A percentile compares a stretch with the other conserved stretches of the same genome.
These are phyloP conservation scores for Talaromyces sp. DNA, from an alignment of 2,329 filamentous ascomycete genomes.

Conservation along the genomic window DNA sequence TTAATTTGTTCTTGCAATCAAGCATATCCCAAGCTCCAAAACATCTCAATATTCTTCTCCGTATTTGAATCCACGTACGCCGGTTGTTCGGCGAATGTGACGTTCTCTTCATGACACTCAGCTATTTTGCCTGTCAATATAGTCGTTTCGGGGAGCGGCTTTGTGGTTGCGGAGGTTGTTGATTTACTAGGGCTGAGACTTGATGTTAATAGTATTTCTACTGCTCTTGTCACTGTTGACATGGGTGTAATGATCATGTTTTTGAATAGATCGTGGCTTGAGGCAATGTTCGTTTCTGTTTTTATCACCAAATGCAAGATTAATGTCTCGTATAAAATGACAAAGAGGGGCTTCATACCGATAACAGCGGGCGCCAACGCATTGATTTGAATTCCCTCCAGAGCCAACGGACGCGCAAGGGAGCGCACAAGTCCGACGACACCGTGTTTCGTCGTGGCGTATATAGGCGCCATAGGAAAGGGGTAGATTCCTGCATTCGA, in stretches of 20 bases:
- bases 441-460: conserved; percentile 48
- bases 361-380: conserved; percentile 51
- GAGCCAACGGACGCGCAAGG: conserved; percentile 39
- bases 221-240: conserved; percentile 45
- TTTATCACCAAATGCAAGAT: not conserved
- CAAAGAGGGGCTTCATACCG: conserved; percentile 32
- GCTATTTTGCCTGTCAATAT: conserved; percentile 37
- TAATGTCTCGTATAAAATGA: not conserved
- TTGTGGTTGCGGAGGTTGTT: conserved; percentile 35
- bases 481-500: conserved; percentile 54
- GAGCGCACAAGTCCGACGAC: conserved; percentile 52
- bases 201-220: conserved; percentile 39
- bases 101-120: conserved; percentile 50
- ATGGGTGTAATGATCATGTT: conserved; percentile 53
- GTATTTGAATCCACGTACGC: conserved; percentile 50
- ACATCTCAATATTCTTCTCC: conserved; percentile 46
- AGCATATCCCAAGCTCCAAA: conserved; percentile 49
- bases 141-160: conserved; percentile 20
- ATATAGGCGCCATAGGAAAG: conserved; percentile 51
- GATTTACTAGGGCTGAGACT: conserved; percentile 29
- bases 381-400: conserved; percentile 50
- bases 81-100: conserved; percentile 46
- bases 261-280: conserved; percentile 44
- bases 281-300: conserved; percentile 47
- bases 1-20: conserved; percentile 22